These are phyloP conservation scores for Collybiopsis confluens DNA, from an alignment of 768 basidiomycete species.

Conservation along the genomic window DNA sequence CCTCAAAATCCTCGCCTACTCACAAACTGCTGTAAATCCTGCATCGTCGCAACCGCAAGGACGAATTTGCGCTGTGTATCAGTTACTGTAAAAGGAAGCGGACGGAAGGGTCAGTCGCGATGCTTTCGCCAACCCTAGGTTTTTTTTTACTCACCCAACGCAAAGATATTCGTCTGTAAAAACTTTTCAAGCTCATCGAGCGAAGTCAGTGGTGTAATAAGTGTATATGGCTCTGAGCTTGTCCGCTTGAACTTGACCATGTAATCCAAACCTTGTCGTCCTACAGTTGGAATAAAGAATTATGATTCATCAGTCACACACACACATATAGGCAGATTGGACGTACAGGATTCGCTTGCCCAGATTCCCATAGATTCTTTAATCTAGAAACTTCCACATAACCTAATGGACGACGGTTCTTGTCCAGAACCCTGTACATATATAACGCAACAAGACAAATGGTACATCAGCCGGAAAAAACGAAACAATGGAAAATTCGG, in stretches of 20 bases:
- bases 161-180: conserved; percentile 67
- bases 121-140: too few species aligned
- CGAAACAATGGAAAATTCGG: background rate
- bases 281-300: conserved; percentile 41
- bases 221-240: conserved; percentile 61
- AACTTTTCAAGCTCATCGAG: conserved; percentile 82
- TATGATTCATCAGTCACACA: background rate
- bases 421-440: conserved; percentile 76
- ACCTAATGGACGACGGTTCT: conserved; percentile 69
- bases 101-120: too few species aligned
- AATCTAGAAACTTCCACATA: conserved; percentile 77
- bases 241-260: conserved; percentile 72
- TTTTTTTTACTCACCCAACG: conserved; percentile 63
- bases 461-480: background rate
- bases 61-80: conserved; percentile 81
- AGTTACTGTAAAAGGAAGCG: conserved; percentile 54
- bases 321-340: background rate
- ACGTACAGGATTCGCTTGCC: conserved; percentile 65
- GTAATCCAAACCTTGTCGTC: conserved; percentile 65
- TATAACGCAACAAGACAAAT: too few species aligned
- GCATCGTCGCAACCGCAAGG: conserved; percentile 70
- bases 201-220: conserved; percentile 78
- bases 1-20: conserved; percentile 40
- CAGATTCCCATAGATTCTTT: conserved; percentile 76
- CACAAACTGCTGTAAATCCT: conserved; percentile 69